Base-by-base conservation (phyloP, 148 eudicot species). In the Heliamphora exappendiculata region DNA sequence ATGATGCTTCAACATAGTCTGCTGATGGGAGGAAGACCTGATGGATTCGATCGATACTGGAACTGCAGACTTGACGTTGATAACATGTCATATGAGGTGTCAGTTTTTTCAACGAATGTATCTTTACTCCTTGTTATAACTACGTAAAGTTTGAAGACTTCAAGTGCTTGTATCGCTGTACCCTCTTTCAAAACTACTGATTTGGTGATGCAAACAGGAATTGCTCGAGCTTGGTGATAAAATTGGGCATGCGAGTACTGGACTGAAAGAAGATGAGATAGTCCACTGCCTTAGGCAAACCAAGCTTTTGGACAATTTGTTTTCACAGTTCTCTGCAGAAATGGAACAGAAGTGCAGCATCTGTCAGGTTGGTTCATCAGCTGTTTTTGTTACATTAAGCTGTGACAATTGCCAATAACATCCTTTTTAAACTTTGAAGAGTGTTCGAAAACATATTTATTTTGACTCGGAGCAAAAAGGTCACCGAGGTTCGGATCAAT, bases 201-300 rank as follows among this genome's bases (percentile, higher is more conserved):
- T 60, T 62, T 68, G 50, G 64, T 71, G 75, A 49, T 78, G 70
- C 11, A 75, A 87, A 72, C 81, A 90, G 94, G 92, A 90, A 73
- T 82, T 94, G 69, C 91, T 94, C 55, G 98, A 92, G 81, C 94
- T 94, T 58, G 97, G 98, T 64, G 98, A 94, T 19, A 88, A 87
- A 68, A 94, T 94, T 12, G 98, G 98, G 31, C 78, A 90, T 79
- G 98, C 92, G 73, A 90, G 73, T 81, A 92, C 98, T 47, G 98
- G 98, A 80, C 71, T 94, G 72, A 81, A 81, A 73, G 98, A 91
- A 74, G 98, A 91, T 65, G 88, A 90, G 82, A 89, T 94, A 54
- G 78, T 85, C 59, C 82, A 84, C 53, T 91, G 95, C 84, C 78
- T 94, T 54, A 82, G 89, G 80, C 88, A 86, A 87, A 82, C 85